Evolutionary conservation across 2,329 filamentous ascomycete genomes (phyloP).

Genomic region (Cytospora piceae): DNA sequence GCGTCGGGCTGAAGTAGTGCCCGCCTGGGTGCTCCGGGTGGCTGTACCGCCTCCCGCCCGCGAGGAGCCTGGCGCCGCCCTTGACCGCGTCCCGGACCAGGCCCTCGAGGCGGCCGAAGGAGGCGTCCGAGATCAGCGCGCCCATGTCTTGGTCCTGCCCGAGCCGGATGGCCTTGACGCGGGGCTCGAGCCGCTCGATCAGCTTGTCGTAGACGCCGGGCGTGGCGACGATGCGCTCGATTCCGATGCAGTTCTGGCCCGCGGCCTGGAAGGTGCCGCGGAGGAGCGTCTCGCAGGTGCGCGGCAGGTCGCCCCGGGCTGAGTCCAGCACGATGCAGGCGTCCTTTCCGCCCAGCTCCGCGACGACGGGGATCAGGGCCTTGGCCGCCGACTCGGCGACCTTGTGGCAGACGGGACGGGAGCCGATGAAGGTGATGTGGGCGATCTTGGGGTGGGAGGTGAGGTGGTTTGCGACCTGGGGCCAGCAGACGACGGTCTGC

Average conservation of each 20-base stretch:
- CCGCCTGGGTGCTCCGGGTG: constrained; percentile 78
- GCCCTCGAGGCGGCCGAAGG: constrained; percentile 74
- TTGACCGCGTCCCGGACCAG: constrained; percentile 78
- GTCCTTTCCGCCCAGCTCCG: constrained; percentile 95
- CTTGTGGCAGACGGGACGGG: constrained; percentile 80
- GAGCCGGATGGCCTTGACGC: constrained; percentile 74
- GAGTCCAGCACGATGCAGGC: constrained; percentile 89
- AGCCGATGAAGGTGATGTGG: constrained; percentile 97
- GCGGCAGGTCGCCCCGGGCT: constrained; percentile 63
- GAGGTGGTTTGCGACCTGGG: constrained; percentile 76
- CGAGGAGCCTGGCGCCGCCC: constrained; percentile 78
- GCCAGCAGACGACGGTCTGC: constrained; percentile 87
- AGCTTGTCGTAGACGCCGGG: constrained; percentile 77
- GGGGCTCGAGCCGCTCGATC: constrained; percentile 69
- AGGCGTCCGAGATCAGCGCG: constrained; percentile 81
- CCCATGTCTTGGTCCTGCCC: constrained; percentile 83
- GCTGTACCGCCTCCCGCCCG: constrained; percentile 71
- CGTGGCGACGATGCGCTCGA: constrained; percentile 86
- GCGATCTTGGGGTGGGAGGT: constrained; percentile 83
- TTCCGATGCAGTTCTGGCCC: constrained; percentile 97
- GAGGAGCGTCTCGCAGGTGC: constrained; percentile 82
- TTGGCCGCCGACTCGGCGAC: constrained; percentile 87
- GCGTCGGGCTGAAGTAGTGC: constrained; percentile 90
- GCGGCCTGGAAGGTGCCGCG: constrained; percentile 93
- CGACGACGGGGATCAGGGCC: constrained; percentile 81